Conservation (phyloP, 2,329 filamentous ascomycete species). For the Alternaria incomplexa region DNA sequence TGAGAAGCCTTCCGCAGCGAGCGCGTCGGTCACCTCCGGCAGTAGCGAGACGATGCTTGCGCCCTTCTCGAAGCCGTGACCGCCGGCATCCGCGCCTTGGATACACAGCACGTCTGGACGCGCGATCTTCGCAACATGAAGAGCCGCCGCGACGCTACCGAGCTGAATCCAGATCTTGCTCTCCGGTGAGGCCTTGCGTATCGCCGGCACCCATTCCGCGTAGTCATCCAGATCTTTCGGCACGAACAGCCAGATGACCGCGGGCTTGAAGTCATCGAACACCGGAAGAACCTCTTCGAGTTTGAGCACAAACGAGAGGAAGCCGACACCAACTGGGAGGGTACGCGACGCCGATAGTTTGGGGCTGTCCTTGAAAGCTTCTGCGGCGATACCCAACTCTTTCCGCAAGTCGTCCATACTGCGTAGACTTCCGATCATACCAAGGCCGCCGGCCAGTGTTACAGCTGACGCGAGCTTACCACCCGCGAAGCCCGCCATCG, state of each 20-base stretch:
- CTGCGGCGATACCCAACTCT: slow-evolving; percentile 36
- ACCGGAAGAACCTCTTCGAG: slow-evolving; percentile 58
- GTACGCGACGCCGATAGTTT: slow-evolving; percentile 13
- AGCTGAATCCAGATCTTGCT: slow-evolving; percentile 66
- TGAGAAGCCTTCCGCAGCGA: slow-evolving; percentile 43
- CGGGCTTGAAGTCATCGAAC: slow-evolving; percentile 60
- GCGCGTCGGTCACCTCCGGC: slow-evolving; percentile 61
- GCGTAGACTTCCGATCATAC: slow-evolving; percentile 51
- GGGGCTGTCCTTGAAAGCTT: slow-evolving; percentile 19
- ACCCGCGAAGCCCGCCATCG: slow-evolving; percentile 69
- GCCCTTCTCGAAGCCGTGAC: slow-evolving; percentile 65
- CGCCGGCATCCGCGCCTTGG: slow-evolving; percentile 69
- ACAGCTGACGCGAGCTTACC: slow-evolving; percentile 65
- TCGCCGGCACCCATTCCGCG: slow-evolving; percentile 41
- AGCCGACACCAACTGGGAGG: slow-evolving; percentile 65
- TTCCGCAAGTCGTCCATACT: slow-evolving; percentile 39
- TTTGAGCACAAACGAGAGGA: slow-evolving; percentile 60
- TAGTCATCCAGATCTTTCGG: slow-evolving; percentile 54
- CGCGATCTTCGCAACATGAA: slow-evolving; percentile 57
- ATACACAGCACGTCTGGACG: slow-evolving; percentile 65
- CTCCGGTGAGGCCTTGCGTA: slow-evolving; percentile 40
- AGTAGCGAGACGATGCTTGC: slow-evolving; percentile 64
- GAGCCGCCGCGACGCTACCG: slow-evolving; percentile 63
- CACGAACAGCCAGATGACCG: slow-evolving; percentile 72
- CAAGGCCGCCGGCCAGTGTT: slow-evolving; percentile 58